A percentile compares a stretch with the other conserved stretches of the same genome.
phyloP scores from a whole-genome alignment of 164 flowering plant genomes.

The Houttuynia cordata region DNA sequence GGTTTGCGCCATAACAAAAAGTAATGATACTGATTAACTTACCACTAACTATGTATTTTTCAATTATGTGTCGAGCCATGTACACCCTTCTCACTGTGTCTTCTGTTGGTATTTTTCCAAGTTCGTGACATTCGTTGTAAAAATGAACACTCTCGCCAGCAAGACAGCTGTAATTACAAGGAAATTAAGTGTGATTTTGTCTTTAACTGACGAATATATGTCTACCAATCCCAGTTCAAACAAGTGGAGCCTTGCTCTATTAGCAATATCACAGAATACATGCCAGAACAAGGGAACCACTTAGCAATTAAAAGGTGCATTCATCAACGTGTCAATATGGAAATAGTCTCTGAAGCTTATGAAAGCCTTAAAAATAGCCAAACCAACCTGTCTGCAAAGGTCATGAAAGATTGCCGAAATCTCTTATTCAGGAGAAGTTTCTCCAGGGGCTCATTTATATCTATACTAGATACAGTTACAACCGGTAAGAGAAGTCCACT shows the following conservation, averaged over 20 bases:
- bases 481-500: constrained; percentile 38
- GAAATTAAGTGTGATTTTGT: background rate
- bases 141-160: constrained; percentile 90
- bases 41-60: constrained; percentile 64
- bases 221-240: too few species aligned
- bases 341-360: too few species aligned
- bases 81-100: constrained; percentile 68
- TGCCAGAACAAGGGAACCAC: too few species aligned
- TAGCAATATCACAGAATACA: too few species aligned
- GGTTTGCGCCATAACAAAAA: too few species aligned
- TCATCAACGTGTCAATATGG: too few species aligned
- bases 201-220: too few species aligned
- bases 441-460: constrained; percentile 64
- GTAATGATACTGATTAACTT: constrained; percentile 1
- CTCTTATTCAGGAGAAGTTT: constrained; percentile 63
- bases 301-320: too few species aligned
- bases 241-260: too few species aligned
- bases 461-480: constrained; percentile 20
- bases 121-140: constrained; percentile 65
- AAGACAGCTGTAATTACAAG: constrained; percentile 44
- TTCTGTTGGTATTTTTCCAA: constrained; percentile 41
- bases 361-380: too few species aligned
- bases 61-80: constrained; percentile 82
- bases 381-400: constrained; percentile 80
- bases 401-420: constrained; percentile 74